These are phyloP conservation scores for Exophiala sideris DNA, from an alignment of 2,329 filamentous ascomycete genomes.

Conservation along the genomic window DNA sequence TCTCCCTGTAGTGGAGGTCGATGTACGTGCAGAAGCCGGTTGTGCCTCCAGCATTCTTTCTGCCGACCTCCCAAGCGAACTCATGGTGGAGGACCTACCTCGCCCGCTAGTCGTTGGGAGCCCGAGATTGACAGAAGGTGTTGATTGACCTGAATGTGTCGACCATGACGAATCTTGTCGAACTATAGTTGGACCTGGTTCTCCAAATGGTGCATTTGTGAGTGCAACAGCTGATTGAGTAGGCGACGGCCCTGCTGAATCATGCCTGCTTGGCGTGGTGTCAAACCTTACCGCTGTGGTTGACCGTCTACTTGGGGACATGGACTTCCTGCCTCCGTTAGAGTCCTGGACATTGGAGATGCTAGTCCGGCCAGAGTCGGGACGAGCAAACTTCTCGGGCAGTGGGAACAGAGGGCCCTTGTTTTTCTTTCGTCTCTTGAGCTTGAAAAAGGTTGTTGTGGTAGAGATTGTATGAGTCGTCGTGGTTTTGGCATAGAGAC, in stretches of 20 bases:
- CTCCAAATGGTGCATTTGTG: slow-evolving; percentile 46
- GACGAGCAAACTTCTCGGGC: slow-evolving; percentile 65
- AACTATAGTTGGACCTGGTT: slow-evolving; percentile 45
- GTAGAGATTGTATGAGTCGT: slow-evolving; percentile 64
- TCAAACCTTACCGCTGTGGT: slow-evolving; percentile 25
- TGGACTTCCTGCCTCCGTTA: slow-evolving; percentile 34
- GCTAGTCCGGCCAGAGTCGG: slow-evolving; percentile 39
- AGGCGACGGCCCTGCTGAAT: slow-evolving; percentile 46
- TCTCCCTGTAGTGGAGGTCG: slow-evolving; percentile 77
- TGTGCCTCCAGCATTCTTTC: slow-evolving; percentile 56
- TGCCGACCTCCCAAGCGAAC: slow-evolving; percentile 71
- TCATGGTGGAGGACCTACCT: slow-evolving; percentile 84
- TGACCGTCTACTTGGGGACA: slow-evolving; percentile 28
- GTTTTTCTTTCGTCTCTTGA: slow-evolving; percentile 69
- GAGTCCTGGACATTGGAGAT: slow-evolving; percentile 40
- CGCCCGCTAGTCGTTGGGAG: slow-evolving; percentile 60
- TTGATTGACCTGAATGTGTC: slow-evolving; percentile 62
- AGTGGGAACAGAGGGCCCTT: slow-evolving; percentile 80
- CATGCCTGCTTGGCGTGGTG: slow-evolving; percentile 12
- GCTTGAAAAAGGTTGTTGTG: slow-evolving; percentile 73
- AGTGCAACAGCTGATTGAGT: slow-evolving; percentile 52
- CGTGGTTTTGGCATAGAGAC: slow-evolving; percentile 57
- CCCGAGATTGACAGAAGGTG: slow-evolving; percentile 57
- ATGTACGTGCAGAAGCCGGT: slow-evolving; percentile 61
- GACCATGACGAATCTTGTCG: slow-evolving; percentile 62